Conservation (phyloP, 1,139 yeast species). For the Starmera stellimalicola region DNA sequence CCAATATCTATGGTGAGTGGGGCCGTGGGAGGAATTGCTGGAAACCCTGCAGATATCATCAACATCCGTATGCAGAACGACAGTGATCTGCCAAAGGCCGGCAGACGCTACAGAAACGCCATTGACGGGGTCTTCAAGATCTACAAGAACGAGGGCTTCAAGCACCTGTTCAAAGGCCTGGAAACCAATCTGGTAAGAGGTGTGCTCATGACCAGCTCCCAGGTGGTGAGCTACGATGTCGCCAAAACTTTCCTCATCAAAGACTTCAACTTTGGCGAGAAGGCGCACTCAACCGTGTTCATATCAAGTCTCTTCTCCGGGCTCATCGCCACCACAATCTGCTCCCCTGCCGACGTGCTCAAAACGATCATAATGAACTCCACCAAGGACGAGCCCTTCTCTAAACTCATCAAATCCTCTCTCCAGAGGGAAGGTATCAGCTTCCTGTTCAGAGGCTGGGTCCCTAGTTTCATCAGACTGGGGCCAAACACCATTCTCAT, state of each 20-base stretch:
- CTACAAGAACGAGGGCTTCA: conserved; percentile 47
- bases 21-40: conserved; percentile 73
- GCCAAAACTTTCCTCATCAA: conserved; percentile 56
- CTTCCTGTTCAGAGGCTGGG: conserved; percentile 86
- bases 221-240: conserved; percentile 80
- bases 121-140: conserved; percentile 64
- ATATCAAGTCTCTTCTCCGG: conserved; percentile 73
- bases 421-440: conserved; percentile 61
- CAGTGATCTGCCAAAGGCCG: conserved; percentile 51
- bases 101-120: conserved; percentile 71
- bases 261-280: conserved; percentile 42
- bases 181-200: conserved; percentile 76
- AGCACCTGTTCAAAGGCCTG: conserved; percentile 64
- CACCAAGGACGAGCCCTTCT: conserved; percentile 39
- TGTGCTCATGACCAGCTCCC: conserved; percentile 83
- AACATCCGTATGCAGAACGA: conserved; percentile 92
- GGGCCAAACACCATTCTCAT: conserved; percentile 90
- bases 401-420: conserved; percentile 43
- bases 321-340: conserved; percentile 78
- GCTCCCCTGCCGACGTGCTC: conserved; percentile 88
- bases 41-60: conserved; percentile 83
- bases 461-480: conserved; percentile 75
- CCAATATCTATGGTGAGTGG: conserved; percentile 83
- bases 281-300: conserved; percentile 65
- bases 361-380: conserved; percentile 84